These are phyloP conservation scores for Plectosphaerella cucumerina DNA, from an alignment of 2,329 filamentous ascomycete species.

Conservation along the genomic window DNA sequence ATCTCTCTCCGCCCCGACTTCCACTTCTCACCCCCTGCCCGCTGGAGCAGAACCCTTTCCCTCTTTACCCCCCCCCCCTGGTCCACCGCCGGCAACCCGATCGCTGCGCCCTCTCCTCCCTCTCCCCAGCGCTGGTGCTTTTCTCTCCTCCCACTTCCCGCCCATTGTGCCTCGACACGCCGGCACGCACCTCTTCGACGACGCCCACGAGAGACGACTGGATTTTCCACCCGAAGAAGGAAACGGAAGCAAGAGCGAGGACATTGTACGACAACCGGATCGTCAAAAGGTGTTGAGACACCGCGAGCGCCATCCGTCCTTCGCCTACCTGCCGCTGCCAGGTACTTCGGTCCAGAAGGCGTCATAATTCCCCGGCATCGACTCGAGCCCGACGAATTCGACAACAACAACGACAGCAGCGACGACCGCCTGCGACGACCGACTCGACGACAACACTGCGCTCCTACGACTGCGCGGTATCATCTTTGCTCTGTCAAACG, in stretches of 20 bases:
- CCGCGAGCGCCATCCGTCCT: too few relatives aligned
- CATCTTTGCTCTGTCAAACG: too few relatives aligned
- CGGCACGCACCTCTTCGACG: not conserved
- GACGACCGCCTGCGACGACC: not conserved
- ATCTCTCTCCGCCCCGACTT: not conserved
- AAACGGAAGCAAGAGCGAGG: too few relatives aligned
- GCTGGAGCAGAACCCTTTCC: not conserved
- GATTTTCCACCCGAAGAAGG: too few relatives aligned
- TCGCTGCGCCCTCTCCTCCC: not conserved
- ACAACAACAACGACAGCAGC: not conserved
- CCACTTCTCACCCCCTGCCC: constrained; percentile 3
- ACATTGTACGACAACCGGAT: too few relatives aligned
- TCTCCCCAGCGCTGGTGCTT: not conserved
- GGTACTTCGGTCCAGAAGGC: not conserved
- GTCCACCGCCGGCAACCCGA: not conserved
- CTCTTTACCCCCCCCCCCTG: not conserved
- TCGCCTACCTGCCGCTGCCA: not conserved
- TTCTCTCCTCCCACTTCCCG: constrained; percentile 1
- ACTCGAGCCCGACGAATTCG: not conserved
- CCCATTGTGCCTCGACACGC: not conserved
- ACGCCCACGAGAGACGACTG: too few relatives aligned
- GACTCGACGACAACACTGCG: too few relatives aligned
- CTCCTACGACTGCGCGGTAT: too few relatives aligned
- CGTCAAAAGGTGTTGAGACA: too few relatives aligned
- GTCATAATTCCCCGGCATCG: not conserved